phyloP scores from a whole-genome alignment of 1,284 basidiomycete species.

The Albatrellus sp. region DNA sequence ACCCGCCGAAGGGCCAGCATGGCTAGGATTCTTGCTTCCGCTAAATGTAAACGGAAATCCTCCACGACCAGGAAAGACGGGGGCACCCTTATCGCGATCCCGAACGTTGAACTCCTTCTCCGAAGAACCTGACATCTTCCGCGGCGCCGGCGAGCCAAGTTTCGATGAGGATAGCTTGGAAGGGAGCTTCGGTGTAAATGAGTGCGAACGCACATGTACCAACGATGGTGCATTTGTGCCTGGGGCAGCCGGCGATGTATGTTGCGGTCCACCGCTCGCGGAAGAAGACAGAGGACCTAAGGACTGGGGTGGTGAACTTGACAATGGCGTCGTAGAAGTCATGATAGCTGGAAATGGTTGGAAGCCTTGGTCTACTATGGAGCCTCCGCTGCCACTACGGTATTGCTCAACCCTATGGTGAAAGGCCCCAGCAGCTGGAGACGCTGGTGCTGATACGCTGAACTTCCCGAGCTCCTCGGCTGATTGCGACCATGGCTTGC shows the following conservation, averaged over 20 bases:
- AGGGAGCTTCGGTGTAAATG: constrained; percentile 58
- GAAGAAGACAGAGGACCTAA: constrained; percentile 12
- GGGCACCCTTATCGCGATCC: constrained; percentile 8
- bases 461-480: constrained; percentile 63
- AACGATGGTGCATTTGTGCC: constrained; percentile 14
- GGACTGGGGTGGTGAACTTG: constrained; percentile 14
- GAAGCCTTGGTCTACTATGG: constrained; percentile 18
- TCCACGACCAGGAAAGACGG: constrained; percentile 14
- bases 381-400: constrained; percentile 22
- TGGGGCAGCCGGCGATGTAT: constrained; percentile 8
- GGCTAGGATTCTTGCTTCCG: constrained; percentile 1
- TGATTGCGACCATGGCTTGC: constrained; percentile 65
- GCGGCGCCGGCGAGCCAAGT: constrained; percentile 31
- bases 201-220: constrained; percentile 48
- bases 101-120: constrained; percentile 16
- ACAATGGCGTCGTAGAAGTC: constrained; percentile 14
- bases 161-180: constrained; percentile 49
- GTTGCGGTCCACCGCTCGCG: constrained; percentile 13
- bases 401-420: constrained; percentile 53
- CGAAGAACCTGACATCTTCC: constrained; percentile 32
- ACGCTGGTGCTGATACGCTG: constrained; percentile 22
- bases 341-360: constrained; percentile 33
- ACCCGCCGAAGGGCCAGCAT: constrained; percentile 5
- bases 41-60: constrained; percentile 24
- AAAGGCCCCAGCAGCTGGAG: constrained; percentile 36